A percentile compares a stretch with the other conserved stretches of the same genome.
These are phyloP conservation scores for Aspergillus novoparasiticus DNA, from an alignment of 2,329 filamentous ascomycete genomes.

Conservation along the genomic window DNA sequence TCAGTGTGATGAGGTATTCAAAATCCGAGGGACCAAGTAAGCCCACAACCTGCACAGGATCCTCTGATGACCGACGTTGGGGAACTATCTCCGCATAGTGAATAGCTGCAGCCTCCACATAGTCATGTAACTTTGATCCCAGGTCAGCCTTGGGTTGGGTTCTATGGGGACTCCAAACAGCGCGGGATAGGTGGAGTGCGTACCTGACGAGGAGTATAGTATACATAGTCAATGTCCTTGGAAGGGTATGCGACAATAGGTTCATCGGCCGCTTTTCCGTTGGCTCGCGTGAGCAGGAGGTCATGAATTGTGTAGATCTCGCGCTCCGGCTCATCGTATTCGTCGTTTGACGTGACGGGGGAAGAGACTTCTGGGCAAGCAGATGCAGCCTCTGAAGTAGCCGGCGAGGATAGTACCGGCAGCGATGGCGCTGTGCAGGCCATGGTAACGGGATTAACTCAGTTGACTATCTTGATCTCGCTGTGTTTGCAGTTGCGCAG, in stretches of 20 bases:
- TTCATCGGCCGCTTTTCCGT: slow-evolving; percentile 12
- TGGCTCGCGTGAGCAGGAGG: slow-evolving; percentile 15
- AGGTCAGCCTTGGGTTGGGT: background rate
- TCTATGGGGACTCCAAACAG: background rate
- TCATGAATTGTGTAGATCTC: slow-evolving; percentile 19
- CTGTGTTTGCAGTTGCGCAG: background rate
- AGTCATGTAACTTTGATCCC: slow-evolving; percentile 15
- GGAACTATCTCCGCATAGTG: slow-evolving; percentile 21
- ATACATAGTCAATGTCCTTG: slow-evolving; percentile 16
- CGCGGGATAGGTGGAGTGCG: background rate
- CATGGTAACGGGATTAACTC: slow-evolving; percentile 4
- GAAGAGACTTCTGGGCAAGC: slow-evolving; percentile 5
- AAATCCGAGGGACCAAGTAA: slow-evolving; percentile 28
- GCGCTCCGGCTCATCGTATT: slow-evolving; percentile 4
- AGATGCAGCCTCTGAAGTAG: background rate
- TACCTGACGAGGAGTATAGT: slow-evolving; percentile 23
- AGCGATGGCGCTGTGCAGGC: slow-evolving; percentile 6
- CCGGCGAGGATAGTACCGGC: slow-evolving; percentile 5
- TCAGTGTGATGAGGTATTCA: slow-evolving; percentile 26
- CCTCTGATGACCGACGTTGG: slow-evolving; percentile 20
- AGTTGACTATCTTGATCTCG: background rate
- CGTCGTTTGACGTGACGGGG: slow-evolving; percentile 9
- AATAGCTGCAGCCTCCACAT: slow-evolving; percentile 22
- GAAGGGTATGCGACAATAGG: slow-evolving; percentile 22
- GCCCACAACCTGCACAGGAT: slow-evolving; percentile 26